Evolutionary conservation across 805 yeast genomes (phyloP).

Genomic region (Priceomyces melissophilus): DNA sequence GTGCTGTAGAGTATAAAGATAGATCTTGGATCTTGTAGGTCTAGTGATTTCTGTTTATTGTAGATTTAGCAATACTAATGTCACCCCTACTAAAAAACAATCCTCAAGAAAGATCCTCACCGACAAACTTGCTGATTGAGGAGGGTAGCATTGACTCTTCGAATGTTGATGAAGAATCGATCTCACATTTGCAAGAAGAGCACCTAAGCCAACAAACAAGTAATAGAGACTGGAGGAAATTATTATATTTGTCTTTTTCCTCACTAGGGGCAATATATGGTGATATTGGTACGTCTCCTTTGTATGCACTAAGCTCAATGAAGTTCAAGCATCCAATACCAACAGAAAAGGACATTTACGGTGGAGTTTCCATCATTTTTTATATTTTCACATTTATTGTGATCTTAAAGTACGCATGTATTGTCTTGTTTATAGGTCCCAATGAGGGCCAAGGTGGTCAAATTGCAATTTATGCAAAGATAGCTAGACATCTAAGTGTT

Average conservation of each 20-base stretch:
- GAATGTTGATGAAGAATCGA: too few relatives aligned
- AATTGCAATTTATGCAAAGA: constrained; percentile 58
- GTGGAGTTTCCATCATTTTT: constrained; percentile 51
- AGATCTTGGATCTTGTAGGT: too few relatives aligned
- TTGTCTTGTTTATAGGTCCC: constrained; percentile 51
- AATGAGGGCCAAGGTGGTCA: constrained; percentile 64
- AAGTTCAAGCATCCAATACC: constrained; percentile 28
- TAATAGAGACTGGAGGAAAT: constrained; percentile 14
- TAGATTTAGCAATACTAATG: too few relatives aligned
- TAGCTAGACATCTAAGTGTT: constrained; percentile 46
- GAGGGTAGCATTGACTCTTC: too few relatives aligned
- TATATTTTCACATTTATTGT: constrained; percentile 55
- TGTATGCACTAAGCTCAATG: constrained; percentile 44
- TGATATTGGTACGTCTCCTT: constrained; percentile 61
- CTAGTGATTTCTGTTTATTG: too few relatives aligned
- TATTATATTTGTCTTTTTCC: constrained; percentile 33
- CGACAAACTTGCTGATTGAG: too few relatives aligned
- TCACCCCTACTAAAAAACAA: too few relatives aligned
- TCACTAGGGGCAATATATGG: constrained; percentile 64
- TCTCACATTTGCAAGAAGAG: background rate
- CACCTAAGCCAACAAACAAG: constrained; percentile 7
- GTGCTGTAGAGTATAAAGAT: too few relatives aligned
- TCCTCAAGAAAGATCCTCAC: too few relatives aligned
- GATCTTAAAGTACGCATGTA: constrained; percentile 46
- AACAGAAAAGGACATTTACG: constrained; percentile 39